A percentile compares a stretch with the other conserved stretches of the same genome.
phyloP scores from a whole-genome alignment of 768 basidiomycete genomes.

The Kwoniella heveanensis region DNA sequence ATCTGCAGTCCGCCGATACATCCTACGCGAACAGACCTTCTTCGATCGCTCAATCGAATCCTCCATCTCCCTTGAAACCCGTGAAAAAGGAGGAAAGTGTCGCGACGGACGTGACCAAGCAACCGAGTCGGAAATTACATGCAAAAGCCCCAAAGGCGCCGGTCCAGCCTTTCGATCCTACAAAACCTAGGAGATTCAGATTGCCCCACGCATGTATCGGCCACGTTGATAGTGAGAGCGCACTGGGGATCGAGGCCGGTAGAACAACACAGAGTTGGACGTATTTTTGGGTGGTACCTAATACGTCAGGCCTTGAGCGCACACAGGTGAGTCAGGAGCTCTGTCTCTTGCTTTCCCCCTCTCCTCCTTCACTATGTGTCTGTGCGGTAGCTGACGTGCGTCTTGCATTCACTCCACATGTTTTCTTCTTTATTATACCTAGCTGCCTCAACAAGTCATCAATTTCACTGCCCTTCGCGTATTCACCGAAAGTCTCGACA shows the following conservation, averaged over 20 bases:
- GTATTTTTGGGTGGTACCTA: slow-evolving; percentile 73
- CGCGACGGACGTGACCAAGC: background rate
- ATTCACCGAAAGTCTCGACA: slow-evolving; percentile 22
- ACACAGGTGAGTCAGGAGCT: slow-evolving; percentile 67
- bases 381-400: too few relatives aligned
- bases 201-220: slow-evolving; percentile 16
- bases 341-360: too few relatives aligned
- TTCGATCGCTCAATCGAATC: background rate
- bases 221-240: background rate
- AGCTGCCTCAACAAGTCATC: slow-evolving; percentile 39
- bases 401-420: background rate
- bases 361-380: too few relatives aligned
- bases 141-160: background rate
- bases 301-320: slow-evolving; percentile 72
- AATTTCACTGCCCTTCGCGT: slow-evolving; percentile 26
- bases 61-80: background rate
- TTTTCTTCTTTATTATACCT: background rate
- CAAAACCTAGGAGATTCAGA: slow-evolving; percentile 33
- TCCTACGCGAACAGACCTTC: background rate
- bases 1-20: background rate
- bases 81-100: background rate
- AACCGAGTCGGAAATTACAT: too few relatives aligned
- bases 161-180: slow-evolving; percentile 36
- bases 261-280: slow-evolving; percentile 59
- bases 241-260: background rate